Evolutionary conservation across 2,329 filamentous ascomycete species (phyloP), one percentile per base, ranked within the genome.

Genomic region (Pyrenophora seminiperda): DNA sequence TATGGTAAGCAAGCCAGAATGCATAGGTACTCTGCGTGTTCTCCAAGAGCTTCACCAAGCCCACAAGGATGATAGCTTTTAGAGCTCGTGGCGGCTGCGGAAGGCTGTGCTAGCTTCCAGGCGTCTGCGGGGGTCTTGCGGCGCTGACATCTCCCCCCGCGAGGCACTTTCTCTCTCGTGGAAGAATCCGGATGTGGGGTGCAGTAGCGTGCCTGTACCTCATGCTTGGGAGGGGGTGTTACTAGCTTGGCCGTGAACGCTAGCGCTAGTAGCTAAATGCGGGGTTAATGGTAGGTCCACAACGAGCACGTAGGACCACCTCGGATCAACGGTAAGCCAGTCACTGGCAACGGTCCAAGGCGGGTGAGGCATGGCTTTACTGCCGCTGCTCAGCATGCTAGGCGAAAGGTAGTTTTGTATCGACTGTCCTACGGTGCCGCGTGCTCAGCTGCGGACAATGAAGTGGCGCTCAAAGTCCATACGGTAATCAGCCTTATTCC

Each of bases 131-230:
- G 63, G 59, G 54, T 58, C 53, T 39, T 43, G 53, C 47, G 54
- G 55, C 56, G 47, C 46, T 63, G 58, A 59, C 53, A 58, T 60
- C n/a, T 52, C 44, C 34, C 32, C 22, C 37, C 39, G 47, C n/a
- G 41, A 30, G 29, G 18, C 41, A 31, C 36, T 17, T 27, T 41
- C 31, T 54, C 38, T 29, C 43, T 58, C 48, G 57, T 63, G 42
- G 58, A 61, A 61, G 59, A 41, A 54, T 44, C 53, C 58, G 60
- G 58, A 67, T 71, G 67, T 71, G 68, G 67, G 68, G 68, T 70
- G 61, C 67, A 68, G 57, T 56, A 59, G 61, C n/a, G n/a, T 41
- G 33, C 41, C 13, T 41, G 45, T 50, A 51, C 42, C 39, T 54
- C 41, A 40, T 22, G 29, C 41, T 39, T 41, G 54, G 60, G 58